Conservation (phyloP, 306 rosid species). For the Vigna trinervia region DNA sequence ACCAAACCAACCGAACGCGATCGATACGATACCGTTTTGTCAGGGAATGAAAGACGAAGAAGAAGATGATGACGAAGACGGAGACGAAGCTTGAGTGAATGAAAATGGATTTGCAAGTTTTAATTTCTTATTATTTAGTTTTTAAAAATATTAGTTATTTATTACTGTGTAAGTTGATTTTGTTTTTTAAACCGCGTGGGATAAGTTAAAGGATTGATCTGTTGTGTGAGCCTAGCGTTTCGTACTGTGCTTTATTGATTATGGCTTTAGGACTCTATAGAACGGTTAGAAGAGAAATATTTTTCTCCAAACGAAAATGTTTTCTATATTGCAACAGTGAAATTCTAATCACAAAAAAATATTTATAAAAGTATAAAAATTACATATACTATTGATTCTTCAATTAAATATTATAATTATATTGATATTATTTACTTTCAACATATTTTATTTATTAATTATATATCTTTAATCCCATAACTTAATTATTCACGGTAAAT, state of each 20-base stretch:
- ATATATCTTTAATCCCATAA: no score
- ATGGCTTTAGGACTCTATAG: neutral
- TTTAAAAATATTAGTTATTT: neutral
- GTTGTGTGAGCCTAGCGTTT: neutral
- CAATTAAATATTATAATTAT: no score
- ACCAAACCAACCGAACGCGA: neutral
- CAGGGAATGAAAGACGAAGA: neutral
- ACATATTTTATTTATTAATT: no score
- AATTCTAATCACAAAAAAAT: no score
- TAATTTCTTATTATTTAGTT: neutral
- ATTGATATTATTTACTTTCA: no score
- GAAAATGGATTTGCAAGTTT: neutral
- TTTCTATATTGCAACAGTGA: no score
- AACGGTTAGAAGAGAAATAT: neutral
- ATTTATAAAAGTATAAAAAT: no score
- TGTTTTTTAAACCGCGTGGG: neutral
- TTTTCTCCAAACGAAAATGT: no score
- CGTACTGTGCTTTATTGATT: neutral
- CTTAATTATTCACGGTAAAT: no score
- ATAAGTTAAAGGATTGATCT: neutral
- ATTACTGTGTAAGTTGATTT: neutral
- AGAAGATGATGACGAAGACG: neutral
- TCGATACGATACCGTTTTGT: slow-evolving; percentile 42
- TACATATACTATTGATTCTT: no score
- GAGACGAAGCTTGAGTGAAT: neutral